A percentile compares a stretch with the other conserved stretches of the same genome.
Evolutionary conservation across 2,329 filamentous ascomycete species (phyloP).

Genomic region (Colletotrichum sidae): DNA sequence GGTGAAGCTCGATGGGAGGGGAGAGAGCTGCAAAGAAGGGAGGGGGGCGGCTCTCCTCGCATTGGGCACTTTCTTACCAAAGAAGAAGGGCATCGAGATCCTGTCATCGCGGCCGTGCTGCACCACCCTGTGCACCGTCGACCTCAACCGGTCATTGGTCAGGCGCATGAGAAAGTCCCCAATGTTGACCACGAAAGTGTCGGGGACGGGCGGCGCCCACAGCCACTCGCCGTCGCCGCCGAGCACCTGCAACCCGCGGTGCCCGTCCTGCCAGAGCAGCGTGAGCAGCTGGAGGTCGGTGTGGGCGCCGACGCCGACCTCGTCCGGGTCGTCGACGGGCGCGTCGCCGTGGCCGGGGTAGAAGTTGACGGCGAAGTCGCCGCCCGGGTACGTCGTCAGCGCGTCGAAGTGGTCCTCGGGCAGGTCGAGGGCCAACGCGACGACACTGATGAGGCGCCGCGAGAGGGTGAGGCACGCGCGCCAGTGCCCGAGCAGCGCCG

Average conservation of each 20-base stretch:
- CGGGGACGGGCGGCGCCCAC: conserved; percentile 40
- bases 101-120: conserved; percentile 34
- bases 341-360: conserved; percentile 39
- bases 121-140: conserved; percentile 39
- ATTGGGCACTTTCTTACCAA: conserved; percentile 45
- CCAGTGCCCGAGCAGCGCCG: conserved; percentile 57
- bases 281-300: conserved; percentile 61
- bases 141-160: conserved; percentile 41
- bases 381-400: conserved; percentile 38
- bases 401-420: conserved; percentile 39
- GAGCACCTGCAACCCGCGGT: conserved; percentile 42
- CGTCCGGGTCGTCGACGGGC: conserved; percentile 36
- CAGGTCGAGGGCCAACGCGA: conserved; percentile 41
- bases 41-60: not conserved
- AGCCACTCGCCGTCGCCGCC: conserved; percentile 41
- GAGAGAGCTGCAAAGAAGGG: not conserved
- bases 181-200: conserved; percentile 44
- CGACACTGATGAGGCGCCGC: conserved; percentile 38
- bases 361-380: conserved; percentile 42
- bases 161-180: conserved; percentile 42
- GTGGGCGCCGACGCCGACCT: conserved; percentile 59
- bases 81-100: conserved; percentile 67
- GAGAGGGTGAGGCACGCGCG: conserved; percentile 39
- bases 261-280: conserved; percentile 59
- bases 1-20: not conserved